Conservation (phyloP, 192 early-diverging fungal genomes). For the Chytriomyces sp. region DNA sequence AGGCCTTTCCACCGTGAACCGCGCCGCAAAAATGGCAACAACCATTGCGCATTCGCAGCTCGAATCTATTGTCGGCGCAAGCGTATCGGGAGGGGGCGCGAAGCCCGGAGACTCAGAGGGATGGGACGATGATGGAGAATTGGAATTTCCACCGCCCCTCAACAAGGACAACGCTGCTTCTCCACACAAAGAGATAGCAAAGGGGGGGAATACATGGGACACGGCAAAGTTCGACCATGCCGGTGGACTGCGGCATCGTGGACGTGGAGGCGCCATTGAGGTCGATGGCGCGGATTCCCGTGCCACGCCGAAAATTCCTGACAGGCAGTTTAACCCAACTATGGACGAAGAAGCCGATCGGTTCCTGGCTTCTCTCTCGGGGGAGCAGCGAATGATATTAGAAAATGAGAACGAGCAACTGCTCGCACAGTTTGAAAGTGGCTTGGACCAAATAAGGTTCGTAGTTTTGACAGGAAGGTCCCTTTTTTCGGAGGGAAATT, state of each 20-base stretch:
- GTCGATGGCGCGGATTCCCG: background rate
- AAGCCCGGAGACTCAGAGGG: slow-evolving; percentile 11
- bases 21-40: slow-evolving; percentile 17
- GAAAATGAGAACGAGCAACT: slow-evolving; percentile 45
- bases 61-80: slow-evolving; percentile 4
- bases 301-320: background rate
- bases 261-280: background rate
- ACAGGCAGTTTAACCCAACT: background rate
- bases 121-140: background rate
- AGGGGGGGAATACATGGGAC: background rate
- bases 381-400: slow-evolving; percentile 35
- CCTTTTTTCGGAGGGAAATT: background rate
- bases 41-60: slow-evolving; percentile 5
- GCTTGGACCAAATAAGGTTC: slow-evolving; percentile 48
- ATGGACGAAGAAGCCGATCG: slow-evolving; percentile 36
- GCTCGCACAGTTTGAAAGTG: slow-evolving; percentile 39
- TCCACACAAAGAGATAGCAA: background rate
- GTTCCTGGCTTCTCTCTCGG: slow-evolving; percentile 20
- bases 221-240: background rate
- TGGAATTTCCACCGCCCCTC: background rate
- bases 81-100: too few relatives aligned
- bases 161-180: background rate
- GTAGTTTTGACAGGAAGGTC: slow-evolving; percentile 23
- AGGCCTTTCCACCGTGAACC: slow-evolving; percentile 15
- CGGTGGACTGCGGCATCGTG: slow-evolving; percentile 5